A percentile compares a stretch with the other conserved stretches of the same genome.
Conservation (phyloP, 345 rosid genomes). For the Acer campestre region DNA sequence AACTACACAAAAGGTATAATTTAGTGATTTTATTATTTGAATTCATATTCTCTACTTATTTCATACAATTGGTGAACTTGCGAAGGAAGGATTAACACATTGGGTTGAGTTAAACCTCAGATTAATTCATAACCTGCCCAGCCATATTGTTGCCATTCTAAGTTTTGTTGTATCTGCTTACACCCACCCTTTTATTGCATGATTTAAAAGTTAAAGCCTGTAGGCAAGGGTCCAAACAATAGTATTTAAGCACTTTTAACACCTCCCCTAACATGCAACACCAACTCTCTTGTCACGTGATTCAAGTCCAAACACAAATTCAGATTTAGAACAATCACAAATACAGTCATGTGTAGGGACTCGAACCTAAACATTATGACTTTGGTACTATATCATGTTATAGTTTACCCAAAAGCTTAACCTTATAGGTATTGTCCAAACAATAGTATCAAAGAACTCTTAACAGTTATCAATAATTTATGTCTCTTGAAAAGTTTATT, state of each 20-base stretch:
- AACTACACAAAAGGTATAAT: constrained; percentile 50
- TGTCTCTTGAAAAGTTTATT: background rate
- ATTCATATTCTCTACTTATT: background rate
- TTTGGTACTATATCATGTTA: background rate
- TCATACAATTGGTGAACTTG: background rate
- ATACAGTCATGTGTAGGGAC: background rate
- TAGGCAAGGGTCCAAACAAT: background rate
- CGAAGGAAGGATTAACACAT: background rate
- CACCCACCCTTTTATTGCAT: background rate
- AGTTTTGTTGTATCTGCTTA: background rate
- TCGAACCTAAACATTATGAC: background rate
- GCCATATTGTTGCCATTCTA: background rate
- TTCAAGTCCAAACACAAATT: background rate
- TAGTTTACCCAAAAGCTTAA: background rate
- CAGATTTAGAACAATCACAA: background rate
- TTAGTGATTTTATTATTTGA: constrained; percentile 6
- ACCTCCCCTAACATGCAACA: background rate
- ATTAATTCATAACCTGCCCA: background rate
- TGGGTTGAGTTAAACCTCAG: background rate
- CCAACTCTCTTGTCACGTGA: background rate
- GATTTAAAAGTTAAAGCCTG: background rate
- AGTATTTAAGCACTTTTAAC: background rate
- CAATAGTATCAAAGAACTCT: background rate
- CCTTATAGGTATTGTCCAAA: background rate
- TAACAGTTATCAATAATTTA: too few species aligned